These are phyloP conservation scores for Pichia inconspicua DNA, from an alignment of 1,139 yeast species.

Conservation along the genomic window DNA sequence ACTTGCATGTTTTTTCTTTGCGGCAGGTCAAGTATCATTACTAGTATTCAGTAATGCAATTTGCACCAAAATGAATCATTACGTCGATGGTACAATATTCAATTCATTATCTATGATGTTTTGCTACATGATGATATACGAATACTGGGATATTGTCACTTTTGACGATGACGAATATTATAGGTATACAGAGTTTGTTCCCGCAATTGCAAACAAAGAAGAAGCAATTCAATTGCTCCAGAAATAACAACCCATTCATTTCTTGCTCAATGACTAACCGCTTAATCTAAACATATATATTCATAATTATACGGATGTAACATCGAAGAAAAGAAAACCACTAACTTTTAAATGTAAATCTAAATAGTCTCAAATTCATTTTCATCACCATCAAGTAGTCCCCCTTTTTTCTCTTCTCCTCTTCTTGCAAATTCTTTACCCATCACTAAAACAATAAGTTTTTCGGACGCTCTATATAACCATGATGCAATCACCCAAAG, in stretches of 20 bases:
- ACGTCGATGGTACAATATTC: constrained; percentile 83
- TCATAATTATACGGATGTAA: background rate
- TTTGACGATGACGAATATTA: constrained; percentile 91
- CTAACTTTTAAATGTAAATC: background rate
- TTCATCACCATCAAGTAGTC: constrained; percentile 21
- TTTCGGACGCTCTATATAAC: constrained; percentile 39
- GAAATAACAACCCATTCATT: constrained; percentile 1
- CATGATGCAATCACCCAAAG: constrained; percentile 46
- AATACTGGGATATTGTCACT: constrained; percentile 96
- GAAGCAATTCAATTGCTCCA: constrained; percentile 13
- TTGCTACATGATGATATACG: constrained; percentile 88
- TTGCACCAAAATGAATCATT: constrained; percentile 71
- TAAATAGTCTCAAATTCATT: constrained; percentile 24
- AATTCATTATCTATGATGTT: constrained; percentile 74
- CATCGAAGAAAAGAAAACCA: background rate
- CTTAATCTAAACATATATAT: background rate
- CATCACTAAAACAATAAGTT: constrained; percentile 34
- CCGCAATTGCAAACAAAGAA: constrained; percentile 22
- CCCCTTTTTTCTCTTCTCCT: constrained; percentile 44
- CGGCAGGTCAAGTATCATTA: constrained; percentile 68
- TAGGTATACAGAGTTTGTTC: constrained; percentile 24
- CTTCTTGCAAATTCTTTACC: constrained; percentile 47
- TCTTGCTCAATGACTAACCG: background rate
- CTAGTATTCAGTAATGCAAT: constrained; percentile 61
- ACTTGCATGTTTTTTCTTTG: constrained; percentile 65